Evolutionary conservation across 1,139 yeast genomes (phyloP), one percentile per base, ranked within the genome.

Genomic region (Diutina pseudorugosa): DNA sequence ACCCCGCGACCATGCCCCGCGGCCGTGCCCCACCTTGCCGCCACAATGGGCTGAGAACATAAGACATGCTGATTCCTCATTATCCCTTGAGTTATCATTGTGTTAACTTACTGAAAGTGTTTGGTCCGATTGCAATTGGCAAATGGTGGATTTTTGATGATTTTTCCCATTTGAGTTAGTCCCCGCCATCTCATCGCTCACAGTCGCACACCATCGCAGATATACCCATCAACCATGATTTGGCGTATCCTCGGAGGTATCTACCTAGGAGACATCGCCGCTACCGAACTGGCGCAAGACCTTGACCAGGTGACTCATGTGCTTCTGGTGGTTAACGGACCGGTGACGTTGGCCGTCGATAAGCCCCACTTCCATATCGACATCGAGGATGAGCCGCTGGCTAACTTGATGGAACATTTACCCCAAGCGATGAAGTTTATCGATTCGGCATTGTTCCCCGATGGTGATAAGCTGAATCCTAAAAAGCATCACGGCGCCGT

Each of bases 251-350:
- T 85, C 12, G 93, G 93, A 14, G 83, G 82, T 2, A 71, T 85
- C 2, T 82, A 78, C 63, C 61, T 85, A 25, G 82, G 89, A 6
- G 76, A 85, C 0, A 69, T 80, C 40, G 77, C 74, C 44, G 85
- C 87, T 1, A 64, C 84, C 16, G 64, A 70, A 20, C 51, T 44
- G 8, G 49, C 50, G 4, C 67, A 69, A 7, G 78, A 81, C 52
- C 61, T 83, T 41, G 65, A 64, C 36, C 64, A 65, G 9, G 83
- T 91, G 47, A 76, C 87, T 0, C 87, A 84, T 62, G 77, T 91
- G 9, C 66, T 91, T 23, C 83, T 95, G 0, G 76, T 84, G 0
- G 66, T 88, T 25, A 77, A 80, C 50, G 91, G 89, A 72, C 73
- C n/a, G 68, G 84, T 25, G 83, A 88, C 2, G 66, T 72, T 80